Evolutionary conservation across 768 basidiomycete genomes (phyloP).

Genomic region (Tylopilus balloui): DNA sequence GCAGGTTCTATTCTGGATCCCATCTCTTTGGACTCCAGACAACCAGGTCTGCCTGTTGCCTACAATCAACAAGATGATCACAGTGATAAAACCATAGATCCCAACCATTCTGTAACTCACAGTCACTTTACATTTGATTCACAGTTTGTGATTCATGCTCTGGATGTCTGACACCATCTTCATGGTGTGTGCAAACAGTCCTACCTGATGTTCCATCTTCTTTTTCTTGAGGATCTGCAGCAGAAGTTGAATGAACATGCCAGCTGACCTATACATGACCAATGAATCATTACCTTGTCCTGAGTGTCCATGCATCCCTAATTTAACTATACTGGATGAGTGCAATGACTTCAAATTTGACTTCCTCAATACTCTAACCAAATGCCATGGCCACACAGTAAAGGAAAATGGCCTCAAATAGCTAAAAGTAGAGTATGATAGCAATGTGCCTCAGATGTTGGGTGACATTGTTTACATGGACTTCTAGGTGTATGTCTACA

Average conservation of each 20-base stretch:
- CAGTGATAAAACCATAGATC: neutral
- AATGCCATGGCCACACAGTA: conserved; percentile 83
- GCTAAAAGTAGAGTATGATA: conserved; percentile 84
- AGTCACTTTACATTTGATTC: conserved; percentile 82
- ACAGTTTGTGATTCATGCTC: conserved; percentile 67
- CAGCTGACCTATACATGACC: neutral
- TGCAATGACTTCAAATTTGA: conserved; percentile 67
- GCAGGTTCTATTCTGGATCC: conserved; percentile 15
- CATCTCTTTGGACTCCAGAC: conserved; percentile 58
- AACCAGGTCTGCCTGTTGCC: conserved; percentile 77
- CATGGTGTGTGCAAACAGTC: conserved; percentile 71
- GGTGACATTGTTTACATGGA: conserved; percentile 63
- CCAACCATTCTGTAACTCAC: conserved; percentile 44
- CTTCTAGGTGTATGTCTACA: conserved; percentile 70
- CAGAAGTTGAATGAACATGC: neutral
- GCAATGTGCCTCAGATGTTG: conserved; percentile 71
- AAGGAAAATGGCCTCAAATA: conserved; percentile 80
- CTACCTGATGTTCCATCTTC: conserved; percentile 72
- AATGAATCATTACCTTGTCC: conserved; percentile 57
- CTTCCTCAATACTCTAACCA: conserved; percentile 69
- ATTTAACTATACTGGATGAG: conserved; percentile 78
- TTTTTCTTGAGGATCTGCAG: conserved; percentile 72
- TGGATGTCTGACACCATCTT: conserved; percentile 69
- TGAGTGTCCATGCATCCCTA: conserved; percentile 82
- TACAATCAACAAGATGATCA: conserved; percentile 23